These are phyloP conservation scores for Orbilia blumenaviensis DNA, from an alignment of 2,329 filamentous ascomycete genomes.

Conservation along the genomic window DNA sequence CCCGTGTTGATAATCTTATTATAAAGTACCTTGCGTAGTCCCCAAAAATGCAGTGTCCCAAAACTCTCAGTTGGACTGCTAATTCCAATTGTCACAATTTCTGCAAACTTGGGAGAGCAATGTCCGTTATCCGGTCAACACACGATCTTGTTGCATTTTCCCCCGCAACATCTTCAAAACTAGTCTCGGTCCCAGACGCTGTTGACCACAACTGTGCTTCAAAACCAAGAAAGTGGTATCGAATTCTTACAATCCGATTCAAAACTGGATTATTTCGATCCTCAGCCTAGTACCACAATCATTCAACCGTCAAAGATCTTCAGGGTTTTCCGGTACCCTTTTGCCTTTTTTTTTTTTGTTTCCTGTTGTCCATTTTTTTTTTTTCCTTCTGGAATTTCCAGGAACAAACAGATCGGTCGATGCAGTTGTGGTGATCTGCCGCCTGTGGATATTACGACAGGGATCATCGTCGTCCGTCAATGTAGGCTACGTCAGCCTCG, in stretches of 20 bases:
- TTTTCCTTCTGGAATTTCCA: not conserved
- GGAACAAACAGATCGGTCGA: slow-evolving; percentile 20
- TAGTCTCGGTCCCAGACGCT: too few species aligned
- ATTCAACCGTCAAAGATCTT: slow-evolving; percentile 11
- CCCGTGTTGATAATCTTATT: too few species aligned
- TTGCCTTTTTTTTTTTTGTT: too few species aligned
- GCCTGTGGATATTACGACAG: not conserved
- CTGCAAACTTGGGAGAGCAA: too few species aligned
- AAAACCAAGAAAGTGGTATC: not conserved
- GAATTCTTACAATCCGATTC: not conserved
- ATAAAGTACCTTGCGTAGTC: too few species aligned
- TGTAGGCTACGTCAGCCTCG: slow-evolving; percentile 9
- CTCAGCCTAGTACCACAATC: not conserved
- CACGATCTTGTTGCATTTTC: slow-evolving; percentile 30
- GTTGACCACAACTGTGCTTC: too few species aligned
- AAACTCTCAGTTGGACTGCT: too few species aligned
- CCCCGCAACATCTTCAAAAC: too few species aligned
- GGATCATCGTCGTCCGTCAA: not conserved
- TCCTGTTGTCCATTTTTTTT: not conserved
- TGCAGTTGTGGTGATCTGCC: slow-evolving; percentile 1
- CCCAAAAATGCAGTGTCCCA: too few species aligned
- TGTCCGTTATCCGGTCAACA: too few species aligned
- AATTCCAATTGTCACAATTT: too few species aligned
- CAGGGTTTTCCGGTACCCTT: too few species aligned
- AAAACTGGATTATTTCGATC: not conserved